These are phyloP conservation scores for Trichosporon sp. DNA, from an alignment of 1,284 basidiomycete species.

Conservation along the genomic window DNA sequence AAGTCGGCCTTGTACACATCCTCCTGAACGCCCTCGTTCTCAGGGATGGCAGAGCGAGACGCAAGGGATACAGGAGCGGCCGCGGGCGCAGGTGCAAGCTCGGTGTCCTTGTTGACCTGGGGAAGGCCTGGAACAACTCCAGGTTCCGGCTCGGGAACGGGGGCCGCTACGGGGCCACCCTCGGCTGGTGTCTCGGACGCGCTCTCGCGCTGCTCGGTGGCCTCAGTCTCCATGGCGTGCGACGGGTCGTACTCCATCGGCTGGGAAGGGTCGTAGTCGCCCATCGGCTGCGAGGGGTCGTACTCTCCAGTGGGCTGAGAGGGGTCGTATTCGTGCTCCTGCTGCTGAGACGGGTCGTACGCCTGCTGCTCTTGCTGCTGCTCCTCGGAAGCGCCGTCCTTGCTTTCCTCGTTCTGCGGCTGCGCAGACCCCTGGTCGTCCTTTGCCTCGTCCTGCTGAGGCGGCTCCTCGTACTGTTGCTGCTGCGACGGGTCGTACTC, in stretches of 20 bases:
- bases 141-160: neutral
- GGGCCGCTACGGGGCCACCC: neutral
- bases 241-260: constrained; percentile 24
- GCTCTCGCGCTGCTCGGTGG: constrained; percentile 33
- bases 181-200: constrained; percentile 13
- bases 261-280: constrained; percentile 22
- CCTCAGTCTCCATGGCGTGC: neutral
- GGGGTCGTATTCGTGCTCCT: constrained; percentile 21
- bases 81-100: constrained; percentile 3
- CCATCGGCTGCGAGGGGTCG: constrained; percentile 3
- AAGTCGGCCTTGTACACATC: constrained; percentile 28
- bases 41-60: neutral
- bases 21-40: constrained; percentile 20
- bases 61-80: constrained; percentile 3
- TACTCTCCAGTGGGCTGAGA: constrained; percentile 18
- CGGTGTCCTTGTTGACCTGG: constrained; percentile 5
- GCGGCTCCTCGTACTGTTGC: neutral
- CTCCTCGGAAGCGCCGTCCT: neutral
- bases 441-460: constrained; percentile 10
- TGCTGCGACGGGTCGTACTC: constrained; percentile 17
- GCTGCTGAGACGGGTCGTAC: constrained; percentile 24
- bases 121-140: constrained; percentile 11
- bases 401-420: neutral
- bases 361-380: neutral
- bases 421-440: neutral